phyloP scores from a whole-genome alignment of 1,284 basidiomycete genomes.

The Irpex sp. region DNA sequence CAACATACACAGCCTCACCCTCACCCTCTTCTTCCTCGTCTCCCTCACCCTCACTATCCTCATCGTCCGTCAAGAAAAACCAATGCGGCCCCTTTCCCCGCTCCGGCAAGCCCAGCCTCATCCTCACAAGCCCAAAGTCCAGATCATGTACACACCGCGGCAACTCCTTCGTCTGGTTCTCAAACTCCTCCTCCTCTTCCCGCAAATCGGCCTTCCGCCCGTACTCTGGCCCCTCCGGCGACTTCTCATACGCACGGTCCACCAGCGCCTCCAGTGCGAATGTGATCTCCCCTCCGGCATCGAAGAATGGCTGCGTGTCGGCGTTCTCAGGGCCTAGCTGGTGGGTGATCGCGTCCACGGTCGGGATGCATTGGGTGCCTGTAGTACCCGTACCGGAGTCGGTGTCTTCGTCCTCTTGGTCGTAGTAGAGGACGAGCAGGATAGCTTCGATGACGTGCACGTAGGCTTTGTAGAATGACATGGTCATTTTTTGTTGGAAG shows the following conservation, averaged over 20 bases:
- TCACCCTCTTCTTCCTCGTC: constrained; percentile 7
- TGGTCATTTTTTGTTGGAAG: constrained; percentile 15
- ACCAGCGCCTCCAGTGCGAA: constrained; percentile 15
- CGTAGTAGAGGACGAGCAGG: constrained; percentile 6
- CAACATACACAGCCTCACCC: constrained; percentile 10
- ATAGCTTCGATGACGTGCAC: constrained; percentile 10
- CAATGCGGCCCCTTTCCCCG: constrained; percentile 13
- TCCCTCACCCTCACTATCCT: constrained; percentile 5
- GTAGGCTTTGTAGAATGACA: constrained; percentile 14
- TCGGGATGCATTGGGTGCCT: constrained; percentile 2
- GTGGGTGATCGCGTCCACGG: constrained; percentile 1
- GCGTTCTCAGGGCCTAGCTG: not conserved
- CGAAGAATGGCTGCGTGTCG: constrained; percentile 6
- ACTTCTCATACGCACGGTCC: constrained; percentile 12
- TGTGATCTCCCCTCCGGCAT: constrained; percentile 11
- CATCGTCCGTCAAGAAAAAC: constrained; percentile 16
- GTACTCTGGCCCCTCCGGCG: constrained; percentile 12
- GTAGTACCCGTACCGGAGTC: not conserved
- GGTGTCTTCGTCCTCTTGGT: not conserved
- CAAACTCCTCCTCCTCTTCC: constrained; percentile 33
- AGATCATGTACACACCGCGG: constrained; percentile 16
- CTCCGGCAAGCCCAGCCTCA: constrained; percentile 11
- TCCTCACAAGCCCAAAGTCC: constrained; percentile 16
- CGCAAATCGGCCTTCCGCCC: not conserved
- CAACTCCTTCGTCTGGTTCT: constrained; percentile 28